Base-by-base conservation (phyloP, 768 basidiomycete genomes). In the Cyclocybe cylindracea region DNA sequence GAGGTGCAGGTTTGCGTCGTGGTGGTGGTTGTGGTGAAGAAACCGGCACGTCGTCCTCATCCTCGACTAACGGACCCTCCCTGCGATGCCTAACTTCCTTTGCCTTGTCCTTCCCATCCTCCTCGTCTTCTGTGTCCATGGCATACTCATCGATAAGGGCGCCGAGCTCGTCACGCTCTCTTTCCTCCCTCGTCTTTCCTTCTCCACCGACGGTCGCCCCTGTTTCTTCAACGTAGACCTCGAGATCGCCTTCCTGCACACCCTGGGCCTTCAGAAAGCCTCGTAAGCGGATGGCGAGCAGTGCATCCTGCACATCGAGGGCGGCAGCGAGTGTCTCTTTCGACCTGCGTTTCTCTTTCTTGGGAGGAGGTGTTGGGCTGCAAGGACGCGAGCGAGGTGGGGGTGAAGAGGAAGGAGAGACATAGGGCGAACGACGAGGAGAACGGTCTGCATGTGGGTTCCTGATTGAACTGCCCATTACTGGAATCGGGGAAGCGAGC, bases 291-390 rank as follows among this genome's bases (percentile, higher is more conserved):
- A 66, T 57, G 6, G 62, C 59, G 10, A 66, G 49, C 2, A 66
- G 46, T 5, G 62, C 61, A 39, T 66, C 64, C 34, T 66, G 64
- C 14, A 66, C 62, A 10, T 66, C 61, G 4, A 62, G 46, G 38
- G 60, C 58, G 0, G 58, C 53, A n/a, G 54, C 48, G 16, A 54
- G 1, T 14, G 11, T 7, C 41, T 10, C 41, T 7, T 43, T 43
- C 41, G 10, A 10, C 41, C 7, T 43, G 13, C 19, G 13, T 24
- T 43, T 24, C 10, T 43, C 41, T 19, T 43, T 24, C 44, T 32
- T 46, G 49, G 18, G 16, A 43, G 8, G 16, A 33, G 36, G 34
- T 32, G 36, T 7, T 38, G 31, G 38, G 39, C 19, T 11, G 42
- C 46, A 31, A 42, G 42, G 24, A 44, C 19, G 10, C 33, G 34